Conservation (phyloP, 768 basidiomycete species). For the Boletus pseudo-olivaceus region DNA sequence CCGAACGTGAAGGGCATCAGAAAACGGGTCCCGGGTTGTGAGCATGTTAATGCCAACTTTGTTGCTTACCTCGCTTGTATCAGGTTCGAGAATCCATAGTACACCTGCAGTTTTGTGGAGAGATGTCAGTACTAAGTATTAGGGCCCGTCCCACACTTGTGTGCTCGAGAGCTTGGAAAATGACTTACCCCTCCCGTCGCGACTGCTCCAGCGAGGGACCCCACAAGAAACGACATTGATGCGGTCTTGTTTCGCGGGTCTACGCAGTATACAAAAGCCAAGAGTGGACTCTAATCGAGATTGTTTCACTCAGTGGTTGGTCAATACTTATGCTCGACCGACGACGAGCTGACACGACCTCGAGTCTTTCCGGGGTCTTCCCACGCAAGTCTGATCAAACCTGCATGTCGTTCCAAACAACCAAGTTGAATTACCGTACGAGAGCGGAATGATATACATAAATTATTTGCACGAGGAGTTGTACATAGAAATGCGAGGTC, state of each 20-base stretch:
- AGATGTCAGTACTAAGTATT: background rate
- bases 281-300: background rate
- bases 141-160: too few relatives aligned
- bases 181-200: conserved; percentile 59
- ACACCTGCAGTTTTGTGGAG: conserved; percentile 40
- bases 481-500: conserved; percentile 6
- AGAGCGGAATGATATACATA: background rate
- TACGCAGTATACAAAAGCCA: background rate
- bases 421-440: background rate
- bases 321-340: too few relatives aligned
- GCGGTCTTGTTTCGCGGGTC: background rate
- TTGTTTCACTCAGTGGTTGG: background rate
- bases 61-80: conserved; percentile 49
- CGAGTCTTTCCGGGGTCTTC: conserved; percentile 1
- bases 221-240: conserved; percentile 56
- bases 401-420: too few relatives aligned
- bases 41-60: background rate
- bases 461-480: background rate
- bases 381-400: background rate
- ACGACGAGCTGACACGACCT: too few relatives aligned
- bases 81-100: conserved; percentile 68
- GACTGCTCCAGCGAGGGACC: conserved; percentile 67
- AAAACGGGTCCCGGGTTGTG: too few relatives aligned
- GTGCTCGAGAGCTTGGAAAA: background rate
- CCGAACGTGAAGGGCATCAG: background rate